Evolutionary conservation across 768 basidiomycete genomes (phyloP), one percentile per base, ranked within the genome.

Genomic region (Boletus coccyginus): DNA sequence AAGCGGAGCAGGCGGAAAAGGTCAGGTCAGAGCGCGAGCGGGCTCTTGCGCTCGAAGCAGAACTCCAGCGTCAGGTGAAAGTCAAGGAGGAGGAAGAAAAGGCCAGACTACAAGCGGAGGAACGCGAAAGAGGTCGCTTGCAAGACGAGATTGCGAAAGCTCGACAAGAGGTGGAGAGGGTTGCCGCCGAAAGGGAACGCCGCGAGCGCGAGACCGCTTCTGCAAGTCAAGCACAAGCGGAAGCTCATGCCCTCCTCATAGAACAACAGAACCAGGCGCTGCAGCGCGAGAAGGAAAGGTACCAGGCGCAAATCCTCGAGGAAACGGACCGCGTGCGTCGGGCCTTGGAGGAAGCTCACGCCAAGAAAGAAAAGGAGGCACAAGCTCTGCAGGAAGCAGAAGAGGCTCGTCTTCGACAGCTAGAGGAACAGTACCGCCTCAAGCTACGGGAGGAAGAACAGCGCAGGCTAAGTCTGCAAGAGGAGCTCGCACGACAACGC

Each of bases 401-500:
- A 46, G 65, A 71, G 42, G 61, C 41, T 11, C 69, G 67, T 33
- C 52, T 67, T 40, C 69, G 43, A 44, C 52, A 63, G 16, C 56
- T 67, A 6, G 67, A 66, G 33, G 70, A 72, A 38, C 57, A 69
- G 31, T 60, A 71, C n/a, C 63, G 60, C 32, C 59, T 64, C 53
- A 66, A 32, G 38, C 57, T 72, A 31, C 67, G 50, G 8, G 69
- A 73, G 39, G 72, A 72, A 38, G 72, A 71, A 56, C 52, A 56
- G 10, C 69, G 53, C 13, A 63, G 70, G 44, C 27, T 40, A 29
- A 48, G 42, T 29, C 53, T 71, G 44, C 65, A 71, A 33, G 66
- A 66, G 12, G 64, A 71, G 46, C 66, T 73, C 48, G 47, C 52
- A 9, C 64, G 62, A 32, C 53, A 67, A 32, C 66, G 58, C 8